Evolutionary conservation across 345 rosid genomes (phyloP).

Genomic region (Pistacia atlantica): DNA sequence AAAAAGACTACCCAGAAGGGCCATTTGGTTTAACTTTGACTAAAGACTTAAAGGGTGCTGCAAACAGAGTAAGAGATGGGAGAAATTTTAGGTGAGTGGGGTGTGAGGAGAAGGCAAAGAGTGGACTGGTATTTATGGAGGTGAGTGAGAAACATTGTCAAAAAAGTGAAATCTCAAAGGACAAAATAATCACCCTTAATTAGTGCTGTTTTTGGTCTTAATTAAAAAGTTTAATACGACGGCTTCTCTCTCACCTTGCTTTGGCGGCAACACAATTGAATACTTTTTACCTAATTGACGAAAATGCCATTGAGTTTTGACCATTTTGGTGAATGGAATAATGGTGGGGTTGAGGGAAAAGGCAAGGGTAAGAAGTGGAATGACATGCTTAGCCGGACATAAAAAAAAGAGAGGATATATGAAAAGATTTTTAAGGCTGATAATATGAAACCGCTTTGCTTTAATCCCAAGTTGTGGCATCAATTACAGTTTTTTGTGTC

Average conservation of each 20-base stretch:
- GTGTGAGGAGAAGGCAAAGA: constrained; percentile 25
- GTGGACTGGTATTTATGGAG: constrained; percentile 45
- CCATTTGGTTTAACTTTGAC: constrained; percentile 25
- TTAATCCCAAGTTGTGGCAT: constrained; percentile 38
- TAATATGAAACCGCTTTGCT: constrained; percentile 28
- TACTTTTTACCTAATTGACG: neutral
- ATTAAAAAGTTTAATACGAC: neutral
- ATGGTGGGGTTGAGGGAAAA: neutral
- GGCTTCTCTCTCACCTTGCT: neutral
- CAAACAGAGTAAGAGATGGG: neutral
- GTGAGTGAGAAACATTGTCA: constrained; percentile 23
- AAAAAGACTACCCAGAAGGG: neutral
- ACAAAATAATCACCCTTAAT: constrained; percentile 38
- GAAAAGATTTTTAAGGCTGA: too few relatives aligned
- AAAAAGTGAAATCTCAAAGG: constrained; percentile 19
- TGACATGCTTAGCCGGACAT: neutral
- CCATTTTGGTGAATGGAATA: neutral
- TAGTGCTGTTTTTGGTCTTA: constrained; percentile 23
- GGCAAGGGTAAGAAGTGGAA: constrained; percentile 14
- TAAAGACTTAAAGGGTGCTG: neutral
- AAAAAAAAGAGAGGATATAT: neutral
- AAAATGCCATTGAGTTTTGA: neutral
- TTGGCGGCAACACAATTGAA: constrained; percentile 30
- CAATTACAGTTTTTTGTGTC: constrained; percentile 23
- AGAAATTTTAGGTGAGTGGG: neutral